A percentile compares a stretch with the other conserved stretches of the same genome.
These are phyloP conservation scores for Tothia fuscella DNA, from an alignment of 2,329 filamentous ascomycete species.

Conservation along the genomic window DNA sequence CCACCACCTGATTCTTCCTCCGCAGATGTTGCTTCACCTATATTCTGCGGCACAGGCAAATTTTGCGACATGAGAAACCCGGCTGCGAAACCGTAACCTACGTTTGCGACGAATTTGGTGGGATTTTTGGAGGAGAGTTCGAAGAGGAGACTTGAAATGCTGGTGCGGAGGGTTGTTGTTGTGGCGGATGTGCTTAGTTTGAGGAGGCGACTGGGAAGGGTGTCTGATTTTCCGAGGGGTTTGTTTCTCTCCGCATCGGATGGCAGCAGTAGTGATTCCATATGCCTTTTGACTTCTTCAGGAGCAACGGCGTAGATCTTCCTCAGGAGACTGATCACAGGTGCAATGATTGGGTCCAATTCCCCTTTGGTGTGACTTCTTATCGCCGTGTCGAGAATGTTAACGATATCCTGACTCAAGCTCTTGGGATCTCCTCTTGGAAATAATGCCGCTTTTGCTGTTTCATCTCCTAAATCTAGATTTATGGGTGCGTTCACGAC, in stretches of 20 bases:
- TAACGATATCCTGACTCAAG: constrained; percentile 53
- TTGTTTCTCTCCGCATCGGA: constrained; percentile 62
- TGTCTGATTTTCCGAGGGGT: constrained; percentile 64
- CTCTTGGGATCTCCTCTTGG: constrained; percentile 48
- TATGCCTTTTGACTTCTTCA: constrained; percentile 44
- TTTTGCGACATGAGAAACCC: constrained; percentile 82
- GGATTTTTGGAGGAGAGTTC: constrained; percentile 76
- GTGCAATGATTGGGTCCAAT: constrained; percentile 59
- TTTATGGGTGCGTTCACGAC: constrained; percentile 75
- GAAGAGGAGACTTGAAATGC: constrained; percentile 70
- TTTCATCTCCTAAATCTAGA: constrained; percentile 31
- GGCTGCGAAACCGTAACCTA: constrained; percentile 88
- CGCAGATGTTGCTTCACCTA: constrained; percentile 42
- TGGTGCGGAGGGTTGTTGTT: constrained; percentile 59
- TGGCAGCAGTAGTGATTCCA: constrained; percentile 62
- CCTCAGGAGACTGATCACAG: constrained; percentile 62
- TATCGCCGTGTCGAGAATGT: constrained; percentile 57
- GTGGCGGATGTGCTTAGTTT: constrained; percentile 63
- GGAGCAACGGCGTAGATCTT: constrained; percentile 60
- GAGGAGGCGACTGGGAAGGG: constrained; percentile 64
- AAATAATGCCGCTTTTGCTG: constrained; percentile 40
- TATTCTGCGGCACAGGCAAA: constrained; percentile 59
- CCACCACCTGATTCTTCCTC: constrained; percentile 14
- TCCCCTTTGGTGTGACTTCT: constrained; percentile 52
- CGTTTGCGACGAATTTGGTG: constrained; percentile 70